Base-by-base conservation (phyloP, 805 yeast genomes). In the Wickerhamomyces rabaulensis region DNA sequence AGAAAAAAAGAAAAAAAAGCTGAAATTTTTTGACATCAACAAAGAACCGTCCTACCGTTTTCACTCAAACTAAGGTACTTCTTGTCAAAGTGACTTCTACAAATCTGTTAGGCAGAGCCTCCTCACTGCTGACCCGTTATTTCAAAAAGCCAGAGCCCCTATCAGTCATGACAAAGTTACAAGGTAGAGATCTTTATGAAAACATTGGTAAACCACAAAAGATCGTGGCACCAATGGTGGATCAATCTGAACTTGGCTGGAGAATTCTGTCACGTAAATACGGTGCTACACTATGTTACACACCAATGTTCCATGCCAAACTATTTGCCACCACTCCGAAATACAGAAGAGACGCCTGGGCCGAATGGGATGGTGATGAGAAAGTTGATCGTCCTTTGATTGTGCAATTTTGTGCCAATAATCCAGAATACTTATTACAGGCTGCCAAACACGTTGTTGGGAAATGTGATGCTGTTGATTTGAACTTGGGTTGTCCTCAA, bases 211-310 rank as follows among this genome's bases (percentile, higher is more conserved):
- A 67, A 20, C 99, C 99, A 3, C 78, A 73, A 42, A 87, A 85
- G 52, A 83, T 94, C 22, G 94, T 94, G 19, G 99, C 98, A 3
- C 99, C 99, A 2, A 92, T 94, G 97, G 99, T 94, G 17, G 99
- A 94, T 64, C 97, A 90, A 55, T 82, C 92, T 4, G 99, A 94
- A 61, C 73, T 94, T 17, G 98, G 96, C 2, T 94, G 98, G 98
- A 74, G 99, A 53, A 76, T 87, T 16, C 69, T 94, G 15, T 86
- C 95, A 3, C 75, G 98, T 46, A 73, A 76, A 49, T 84, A 91
- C 58, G 99, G 99, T 3, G 98, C 99, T 0, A 88, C 90, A 2
- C 70, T 94, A 29, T 88, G 97, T 60, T 94, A 92, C 59, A 87
- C 98, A 0, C 99, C 99, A 3, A 94, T 94, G 99, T 78, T 86